A percentile compares a stretch with the other conserved stretches of the same genome.
These are phyloP conservation scores for Lasiosphaeria hispida DNA, from an alignment of 495 filamentous ascomycete genomes.

Conservation along the genomic window DNA sequence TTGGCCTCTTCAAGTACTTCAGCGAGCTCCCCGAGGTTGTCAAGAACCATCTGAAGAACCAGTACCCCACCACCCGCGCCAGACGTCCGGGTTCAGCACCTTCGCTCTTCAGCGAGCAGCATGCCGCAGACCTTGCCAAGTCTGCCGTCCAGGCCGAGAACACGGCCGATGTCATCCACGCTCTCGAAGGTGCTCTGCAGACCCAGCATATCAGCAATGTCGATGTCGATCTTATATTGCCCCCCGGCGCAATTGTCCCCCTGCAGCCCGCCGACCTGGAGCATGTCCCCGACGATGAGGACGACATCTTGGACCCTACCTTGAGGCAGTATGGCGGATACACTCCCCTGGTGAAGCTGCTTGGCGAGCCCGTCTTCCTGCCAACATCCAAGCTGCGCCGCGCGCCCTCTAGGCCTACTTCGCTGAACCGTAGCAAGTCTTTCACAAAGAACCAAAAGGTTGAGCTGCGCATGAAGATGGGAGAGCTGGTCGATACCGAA, in stretches of 20 bases:
- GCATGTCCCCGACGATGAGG: constrained; percentile 54
- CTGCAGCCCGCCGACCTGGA: constrained; percentile 50
- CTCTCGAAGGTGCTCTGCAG: constrained; percentile 68
- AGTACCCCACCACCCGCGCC: constrained; percentile 45
- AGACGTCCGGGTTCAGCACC: constrained; percentile 58
- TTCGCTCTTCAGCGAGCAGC: constrained; percentile 80
- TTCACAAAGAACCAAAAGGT: constrained; percentile 81
- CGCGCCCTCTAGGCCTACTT: constrained; percentile 81
- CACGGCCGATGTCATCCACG: constrained; percentile 63
- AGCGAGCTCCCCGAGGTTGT: constrained; percentile 74
- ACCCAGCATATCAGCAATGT: constrained; percentile 77
- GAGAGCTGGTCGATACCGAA: constrained; percentile 89
- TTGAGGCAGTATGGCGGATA: constrained; percentile 71
- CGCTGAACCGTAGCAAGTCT: constrained; percentile 66
- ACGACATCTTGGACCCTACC: constrained; percentile 57
- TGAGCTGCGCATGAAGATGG: constrained; percentile 81
- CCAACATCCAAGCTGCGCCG: constrained; percentile 84
- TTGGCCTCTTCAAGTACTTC: constrained; percentile 91
- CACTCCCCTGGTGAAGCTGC: constrained; percentile 65
- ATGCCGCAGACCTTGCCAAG: constrained; percentile 86
- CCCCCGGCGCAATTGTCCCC: constrained; percentile 66
- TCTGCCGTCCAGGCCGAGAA: constrained; percentile 77
- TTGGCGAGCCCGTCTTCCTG: constrained; percentile 81
- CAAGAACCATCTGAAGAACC: constrained; percentile 58
- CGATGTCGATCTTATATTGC: constrained; percentile 85